These are phyloP conservation scores for Narthecium ossifragum DNA, from an alignment of 106 monocot species.

Conservation along the genomic window DNA sequence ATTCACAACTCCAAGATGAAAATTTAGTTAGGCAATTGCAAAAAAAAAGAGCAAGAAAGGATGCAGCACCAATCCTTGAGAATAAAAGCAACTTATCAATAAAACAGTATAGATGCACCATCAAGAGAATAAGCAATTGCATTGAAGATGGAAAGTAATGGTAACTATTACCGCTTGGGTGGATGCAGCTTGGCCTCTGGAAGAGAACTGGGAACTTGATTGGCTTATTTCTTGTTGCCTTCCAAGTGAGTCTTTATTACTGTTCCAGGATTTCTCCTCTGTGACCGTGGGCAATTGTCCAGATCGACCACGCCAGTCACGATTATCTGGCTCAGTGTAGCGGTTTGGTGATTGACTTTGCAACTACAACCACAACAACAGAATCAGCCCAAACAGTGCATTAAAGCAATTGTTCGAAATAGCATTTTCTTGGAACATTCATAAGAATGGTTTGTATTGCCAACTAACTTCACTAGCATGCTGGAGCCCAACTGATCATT, in stretches of 20 bases:
- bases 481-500: too few relatives aligned
- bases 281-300: slow-evolving; percentile 20
- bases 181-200: slow-evolving; percentile 24
- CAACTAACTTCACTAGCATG: neutral
- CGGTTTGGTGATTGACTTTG: slow-evolving; percentile 8
- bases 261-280: slow-evolving; percentile 80
- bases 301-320: slow-evolving; percentile 31
- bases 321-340: slow-evolving; percentile 14
- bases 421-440: too few relatives aligned
- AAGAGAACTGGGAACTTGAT: slow-evolving; percentile 27
- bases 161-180: slow-evolving; percentile 31
- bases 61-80: too few relatives aligned
- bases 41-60: too few relatives aligned
- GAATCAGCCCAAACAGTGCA: too few relatives aligned
- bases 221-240: slow-evolving; percentile 14
- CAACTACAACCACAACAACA: neutral
- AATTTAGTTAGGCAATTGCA: too few relatives aligned
- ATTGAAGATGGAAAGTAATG: too few relatives aligned
- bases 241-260: slow-evolving; percentile 36
- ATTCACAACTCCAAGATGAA: too few relatives aligned
- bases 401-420: too few relatives aligned
- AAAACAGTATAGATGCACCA: too few relatives aligned
- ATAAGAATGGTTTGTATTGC: neutral
- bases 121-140: too few relatives aligned
- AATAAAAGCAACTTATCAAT: too few relatives aligned